A percentile compares a stretch with the other conserved stretches of the same genome.
Evolutionary conservation across 805 yeast genomes (phyloP).

Genomic region (Hanseniaspora osmophila): DNA sequence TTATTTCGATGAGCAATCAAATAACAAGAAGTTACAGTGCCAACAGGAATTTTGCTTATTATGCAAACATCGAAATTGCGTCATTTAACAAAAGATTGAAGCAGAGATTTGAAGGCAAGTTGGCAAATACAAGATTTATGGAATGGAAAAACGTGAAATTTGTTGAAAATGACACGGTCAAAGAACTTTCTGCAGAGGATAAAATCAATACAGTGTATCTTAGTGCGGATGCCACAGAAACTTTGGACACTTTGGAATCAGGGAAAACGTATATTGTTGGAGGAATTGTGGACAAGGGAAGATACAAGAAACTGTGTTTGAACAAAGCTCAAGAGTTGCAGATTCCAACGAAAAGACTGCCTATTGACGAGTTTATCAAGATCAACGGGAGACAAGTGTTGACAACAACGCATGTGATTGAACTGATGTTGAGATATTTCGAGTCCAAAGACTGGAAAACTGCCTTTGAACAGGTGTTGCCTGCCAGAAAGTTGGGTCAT

Average conservation of each 20-base stretch:
- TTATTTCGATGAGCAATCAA: slow-evolving; percentile 61
- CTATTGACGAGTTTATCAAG: slow-evolving; percentile 73
- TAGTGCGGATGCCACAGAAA: slow-evolving; percentile 76
- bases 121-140: slow-evolving; percentile 38
- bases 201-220: slow-evolving; percentile 36
- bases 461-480: slow-evolving; percentile 80
- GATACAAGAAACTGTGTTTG: slow-evolving; percentile 68
- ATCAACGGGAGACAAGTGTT: slow-evolving; percentile 77
- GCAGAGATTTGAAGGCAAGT: slow-evolving; percentile 50
- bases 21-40: slow-evolving; percentile 71
- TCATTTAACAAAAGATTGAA: slow-evolving; percentile 54
- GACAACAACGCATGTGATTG: slow-evolving; percentile 92
- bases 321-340: slow-evolving; percentile 68
- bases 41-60: slow-evolving; percentile 45
- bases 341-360: slow-evolving; percentile 60
- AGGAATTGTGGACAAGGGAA: slow-evolving; percentile 90
- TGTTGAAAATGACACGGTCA: slow-evolving; percentile 25
- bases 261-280: slow-evolving; percentile 78
- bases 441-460: slow-evolving; percentile 66
- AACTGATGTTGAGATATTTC: slow-evolving; percentile 66
- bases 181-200: slow-evolving; percentile 20
- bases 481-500: slow-evolving; percentile 49
- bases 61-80: slow-evolving; percentile 45
- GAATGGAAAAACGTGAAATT: slow-evolving; percentile 55
- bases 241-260: slow-evolving; percentile 45